phyloP scores from a whole-genome alignment of 768 basidiomycete genomes.

The Lactarius tabidus region DNA sequence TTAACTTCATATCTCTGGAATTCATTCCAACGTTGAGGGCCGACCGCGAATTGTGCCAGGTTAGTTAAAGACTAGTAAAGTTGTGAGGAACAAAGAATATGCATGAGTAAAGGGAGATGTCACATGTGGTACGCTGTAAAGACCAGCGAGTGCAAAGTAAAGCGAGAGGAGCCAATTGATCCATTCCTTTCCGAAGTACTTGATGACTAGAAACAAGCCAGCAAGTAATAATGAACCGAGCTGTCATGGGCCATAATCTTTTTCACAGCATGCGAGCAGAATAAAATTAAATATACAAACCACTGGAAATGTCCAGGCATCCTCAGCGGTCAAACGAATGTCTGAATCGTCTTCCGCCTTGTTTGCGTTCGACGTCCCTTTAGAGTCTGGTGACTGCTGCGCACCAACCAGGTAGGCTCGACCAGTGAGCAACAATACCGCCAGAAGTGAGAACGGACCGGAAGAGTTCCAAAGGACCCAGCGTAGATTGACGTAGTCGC shows the following conservation, averaged over 20 bases:
- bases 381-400: slow-evolving; percentile 20
- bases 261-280: not conserved
- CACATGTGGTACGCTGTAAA: slow-evolving; percentile 69
- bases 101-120: slow-evolving; percentile 22
- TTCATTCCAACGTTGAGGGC: slow-evolving; percentile 51
- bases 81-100: not conserved
- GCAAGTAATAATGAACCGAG: slow-evolving; percentile 67
- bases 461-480: slow-evolving; percentile 65
- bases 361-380: slow-evolving; percentile 40
- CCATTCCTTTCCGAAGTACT: slow-evolving; percentile 75
- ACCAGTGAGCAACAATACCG: slow-evolving; percentile 1
- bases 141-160: slow-evolving; percentile 67
- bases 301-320: slow-evolving; percentile 74
- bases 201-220: slow-evolving; percentile 65
- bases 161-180: slow-evolving; percentile 75
- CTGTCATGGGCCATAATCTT: slow-evolving; percentile 33
- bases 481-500: slow-evolving; percentile 65
- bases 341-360: slow-evolving; percentile 53
- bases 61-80: slow-evolving; percentile 47
- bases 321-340: slow-evolving; percentile 52
- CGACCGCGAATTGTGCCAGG: slow-evolving; percentile 46
- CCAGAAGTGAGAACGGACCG: slow-evolving; percentile 42
- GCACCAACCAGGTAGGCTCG: slow-evolving; percentile 9
- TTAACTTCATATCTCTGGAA: slow-evolving; percentile 42
- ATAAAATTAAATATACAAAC: slow-evolving; percentile 39